Conservation (phyloP, 345 rosid genomes). For the Microcos paniculata region DNA sequence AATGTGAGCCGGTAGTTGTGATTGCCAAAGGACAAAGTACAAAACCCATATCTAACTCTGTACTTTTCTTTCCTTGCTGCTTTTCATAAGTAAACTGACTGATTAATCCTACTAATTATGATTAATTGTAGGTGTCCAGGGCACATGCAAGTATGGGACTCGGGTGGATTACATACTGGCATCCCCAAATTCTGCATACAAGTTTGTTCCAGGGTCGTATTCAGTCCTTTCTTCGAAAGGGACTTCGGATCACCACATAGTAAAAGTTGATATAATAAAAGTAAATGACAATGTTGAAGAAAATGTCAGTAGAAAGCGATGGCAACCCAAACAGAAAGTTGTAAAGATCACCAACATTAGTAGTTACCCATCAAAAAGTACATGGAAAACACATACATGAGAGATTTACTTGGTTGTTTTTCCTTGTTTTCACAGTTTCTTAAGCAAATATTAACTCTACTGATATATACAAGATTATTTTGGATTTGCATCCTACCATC, state of each 20-base stretch:
- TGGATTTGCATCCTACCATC: too few relatives aligned
- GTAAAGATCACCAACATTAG: slow-evolving; percentile 43
- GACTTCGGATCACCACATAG: slow-evolving; percentile 96
- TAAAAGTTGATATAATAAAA: slow-evolving; percentile 69
- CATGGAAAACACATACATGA: slow-evolving; percentile 52
- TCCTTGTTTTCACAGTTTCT: too few relatives aligned
- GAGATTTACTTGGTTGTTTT: neutral
- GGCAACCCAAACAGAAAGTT: slow-evolving; percentile 40
- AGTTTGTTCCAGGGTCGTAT: slow-evolving; percentile 82
- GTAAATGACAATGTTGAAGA: slow-evolving; percentile 11
- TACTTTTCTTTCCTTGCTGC: neutral
- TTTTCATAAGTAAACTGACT: neutral
- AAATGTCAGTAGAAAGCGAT: slow-evolving; percentile 22
- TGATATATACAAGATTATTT: too few relatives aligned
- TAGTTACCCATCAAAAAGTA: slow-evolving; percentile 44
- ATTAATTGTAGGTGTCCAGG: slow-evolving; percentile 70
- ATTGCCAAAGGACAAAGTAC: slow-evolving; percentile 96
- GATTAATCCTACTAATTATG: neutral
- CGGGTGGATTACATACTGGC: slow-evolving; percentile 83
- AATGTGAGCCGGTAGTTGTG: slow-evolving; percentile 85
- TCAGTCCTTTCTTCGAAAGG: slow-evolving; percentile 91
- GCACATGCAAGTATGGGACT: slow-evolving; percentile 96
- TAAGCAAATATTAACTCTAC: too few relatives aligned
- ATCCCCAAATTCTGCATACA: slow-evolving; percentile 72
- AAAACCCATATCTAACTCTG: neutral